Evolutionary conservation across 2,329 filamentous ascomycete species (phyloP).

Genomic region (Cordyceps pruinosa): DNA sequence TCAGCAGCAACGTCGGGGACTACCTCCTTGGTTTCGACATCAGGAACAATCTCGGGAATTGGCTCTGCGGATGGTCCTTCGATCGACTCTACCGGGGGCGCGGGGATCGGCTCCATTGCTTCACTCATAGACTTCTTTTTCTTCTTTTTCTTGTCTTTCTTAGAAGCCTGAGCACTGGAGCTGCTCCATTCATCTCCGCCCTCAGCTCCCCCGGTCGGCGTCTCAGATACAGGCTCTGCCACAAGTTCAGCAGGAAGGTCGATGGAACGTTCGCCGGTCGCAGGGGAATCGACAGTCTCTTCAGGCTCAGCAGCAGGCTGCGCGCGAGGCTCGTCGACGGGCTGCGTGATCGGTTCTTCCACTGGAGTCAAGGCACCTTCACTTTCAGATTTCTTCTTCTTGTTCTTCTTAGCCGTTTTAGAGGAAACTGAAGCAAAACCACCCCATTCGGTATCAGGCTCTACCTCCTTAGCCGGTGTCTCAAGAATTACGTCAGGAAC

Average conservation of each 20-base stretch:
- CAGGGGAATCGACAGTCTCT: too few relatives aligned
- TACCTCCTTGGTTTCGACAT: neutral
- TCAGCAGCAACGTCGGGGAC: neutral
- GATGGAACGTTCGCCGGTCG: too few relatives aligned
- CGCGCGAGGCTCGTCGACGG: neutral
- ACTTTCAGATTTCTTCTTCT: conserved; percentile 11
- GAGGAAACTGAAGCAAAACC: conserved; percentile 22
- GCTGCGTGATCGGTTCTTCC: neutral
- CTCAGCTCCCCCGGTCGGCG: neutral
- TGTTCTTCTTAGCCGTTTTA: conserved; percentile 25
- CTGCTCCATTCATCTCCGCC: neutral
- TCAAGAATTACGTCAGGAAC: neutral
- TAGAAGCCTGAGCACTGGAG: neutral
- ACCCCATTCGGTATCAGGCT: conserved; percentile 24
- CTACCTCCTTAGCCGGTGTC: neutral
- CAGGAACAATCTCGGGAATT: neutral
- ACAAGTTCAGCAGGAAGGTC: neutral
- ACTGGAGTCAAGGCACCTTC: neutral
- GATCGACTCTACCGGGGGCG: neutral
- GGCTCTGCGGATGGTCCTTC: neutral
- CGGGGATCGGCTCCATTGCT: neutral
- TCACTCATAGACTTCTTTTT: conserved; percentile 20
- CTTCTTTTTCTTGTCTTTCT: conserved; percentile 27
- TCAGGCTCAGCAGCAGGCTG: neutral
- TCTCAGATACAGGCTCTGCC: neutral